A percentile compares a stretch with the other conserved stretches of the same genome.
These are phyloP conservation scores for Penicillium sp. DNA, from an alignment of 2,329 filamentous ascomycete genomes.

Conservation along the genomic window DNA sequence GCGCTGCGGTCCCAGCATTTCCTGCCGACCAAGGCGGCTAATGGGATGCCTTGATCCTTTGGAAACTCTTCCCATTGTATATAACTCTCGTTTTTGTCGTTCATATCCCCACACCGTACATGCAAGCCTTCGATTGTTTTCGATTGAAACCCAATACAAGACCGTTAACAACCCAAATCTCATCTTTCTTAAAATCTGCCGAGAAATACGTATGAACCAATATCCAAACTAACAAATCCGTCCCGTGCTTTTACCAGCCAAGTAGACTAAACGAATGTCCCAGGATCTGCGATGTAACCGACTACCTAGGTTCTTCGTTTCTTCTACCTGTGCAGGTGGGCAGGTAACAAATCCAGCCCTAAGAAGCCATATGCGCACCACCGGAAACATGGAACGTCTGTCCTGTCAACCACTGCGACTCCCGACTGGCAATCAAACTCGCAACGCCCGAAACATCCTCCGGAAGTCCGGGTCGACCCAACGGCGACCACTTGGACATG, in stretches of 20 bases:
- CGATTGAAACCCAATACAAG: neutral
- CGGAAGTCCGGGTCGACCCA: slow-evolving; percentile 18
- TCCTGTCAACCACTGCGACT: slow-evolving; percentile 26
- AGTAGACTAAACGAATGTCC: no score
- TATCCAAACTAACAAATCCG: no score
- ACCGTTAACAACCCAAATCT: neutral
- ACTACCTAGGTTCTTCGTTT: no score
- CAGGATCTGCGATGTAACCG: no score
- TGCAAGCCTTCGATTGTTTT: no score
- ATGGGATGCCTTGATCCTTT: neutral
- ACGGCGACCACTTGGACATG: slow-evolving; percentile 23
- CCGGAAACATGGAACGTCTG: slow-evolving; percentile 24
- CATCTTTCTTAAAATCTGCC: no score
- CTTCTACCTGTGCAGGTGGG: no score
- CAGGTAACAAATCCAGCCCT: neutral
- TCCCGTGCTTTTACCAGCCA: no score
- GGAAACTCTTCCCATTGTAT: neutral
- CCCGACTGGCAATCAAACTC: slow-evolving; percentile 22
- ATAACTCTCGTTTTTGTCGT: neutral
- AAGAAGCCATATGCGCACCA: slow-evolving; percentile 20
- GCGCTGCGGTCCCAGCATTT: slow-evolving; percentile 3
- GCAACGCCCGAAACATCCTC: slow-evolving; percentile 22
- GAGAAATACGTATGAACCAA: no score
- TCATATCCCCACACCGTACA: neutral
- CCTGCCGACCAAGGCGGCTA: neutral